Conservation (phyloP, 805 yeast species). For the Spencermartinsiella europaea region DNA sequence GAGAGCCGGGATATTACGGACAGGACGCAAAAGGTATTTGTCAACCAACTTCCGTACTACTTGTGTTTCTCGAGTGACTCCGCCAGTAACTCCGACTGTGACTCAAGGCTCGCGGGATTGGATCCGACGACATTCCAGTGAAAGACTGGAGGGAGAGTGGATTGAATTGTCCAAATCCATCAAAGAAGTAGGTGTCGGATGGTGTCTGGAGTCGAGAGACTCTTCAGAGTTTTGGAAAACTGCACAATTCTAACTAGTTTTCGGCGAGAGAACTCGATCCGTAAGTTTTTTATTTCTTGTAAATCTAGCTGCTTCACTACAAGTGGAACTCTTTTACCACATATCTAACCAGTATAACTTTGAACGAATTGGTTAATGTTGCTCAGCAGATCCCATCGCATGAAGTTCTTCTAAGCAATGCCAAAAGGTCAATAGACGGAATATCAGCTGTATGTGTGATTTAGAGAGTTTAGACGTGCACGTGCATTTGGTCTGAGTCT, state of each 20-base stretch:
- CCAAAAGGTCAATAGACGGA: not conserved
- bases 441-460: not conserved
- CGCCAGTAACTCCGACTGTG: no score
- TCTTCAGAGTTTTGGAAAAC: no score
- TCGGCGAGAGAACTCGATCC: not conserved
- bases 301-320: no score
- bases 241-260: not conserved
- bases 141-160: not conserved
- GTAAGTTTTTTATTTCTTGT: not conserved
- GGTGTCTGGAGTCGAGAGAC: not conserved
- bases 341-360: not conserved
- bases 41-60: no score
- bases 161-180: slow-evolving; percentile 2
- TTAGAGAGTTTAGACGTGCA: no score
- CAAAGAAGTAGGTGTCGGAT: slow-evolving; percentile 4
- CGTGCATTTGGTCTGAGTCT: no score
- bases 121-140: not conserved
- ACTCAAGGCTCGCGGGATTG: not conserved
- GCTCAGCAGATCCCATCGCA: not conserved
- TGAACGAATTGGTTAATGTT: not conserved
- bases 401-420: not conserved
- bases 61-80: no score
- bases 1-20: no score
- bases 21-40: no score
- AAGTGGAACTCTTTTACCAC: not conserved